Base-by-base conservation (phyloP, 2,329 filamentous ascomycete genomes). In the Fusarium sp. region DNA sequence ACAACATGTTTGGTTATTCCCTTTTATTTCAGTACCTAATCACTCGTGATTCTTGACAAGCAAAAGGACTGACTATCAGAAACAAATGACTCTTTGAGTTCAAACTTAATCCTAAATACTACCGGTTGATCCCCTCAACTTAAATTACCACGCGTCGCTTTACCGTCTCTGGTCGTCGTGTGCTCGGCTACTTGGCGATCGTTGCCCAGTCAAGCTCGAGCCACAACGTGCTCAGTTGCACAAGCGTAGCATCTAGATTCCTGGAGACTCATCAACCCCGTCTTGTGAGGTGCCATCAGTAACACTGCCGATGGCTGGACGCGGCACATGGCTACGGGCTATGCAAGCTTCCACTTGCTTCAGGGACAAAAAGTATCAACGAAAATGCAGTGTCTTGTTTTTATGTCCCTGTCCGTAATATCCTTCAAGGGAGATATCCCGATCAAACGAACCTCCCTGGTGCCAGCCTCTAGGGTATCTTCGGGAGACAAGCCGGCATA, bases 161-260 rank as follows among this genome's bases (percentile, higher is more conserved):
- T 58, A 21, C 47, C 58, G 48, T 57, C 35, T 65, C 48, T n/a
- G 37, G 41, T 20, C 23, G 29, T 37, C 39, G 31, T 41, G 42
- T 58, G 43, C 43, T 68, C 64, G 63, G 43, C 35, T 68, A 16
- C 47, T 39, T 18, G 67, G 31, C 41, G 46, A 70, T 69, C 66
- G 39, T 59, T 69, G 48, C 66, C 66, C 35, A 63, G 66, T 59
- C 52, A 46, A 46, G 66, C 43, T 46, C 28, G 50, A 54, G 52
- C 50, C 58, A 70, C 60, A 69, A 57, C 57, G 57, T 66, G 67
- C 49, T 55, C 52, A 50, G 67, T 67, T 43, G 62, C 52, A 73
- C 68, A 63, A 37, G 56, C 56, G 70, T 71, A 44, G 55, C 68
- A 48, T 67, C 68, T 68, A 64, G 65, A 69, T 71, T 59, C 41